Conservation (phyloP, 306 rosid species). For the Medicago arabica region DNA sequence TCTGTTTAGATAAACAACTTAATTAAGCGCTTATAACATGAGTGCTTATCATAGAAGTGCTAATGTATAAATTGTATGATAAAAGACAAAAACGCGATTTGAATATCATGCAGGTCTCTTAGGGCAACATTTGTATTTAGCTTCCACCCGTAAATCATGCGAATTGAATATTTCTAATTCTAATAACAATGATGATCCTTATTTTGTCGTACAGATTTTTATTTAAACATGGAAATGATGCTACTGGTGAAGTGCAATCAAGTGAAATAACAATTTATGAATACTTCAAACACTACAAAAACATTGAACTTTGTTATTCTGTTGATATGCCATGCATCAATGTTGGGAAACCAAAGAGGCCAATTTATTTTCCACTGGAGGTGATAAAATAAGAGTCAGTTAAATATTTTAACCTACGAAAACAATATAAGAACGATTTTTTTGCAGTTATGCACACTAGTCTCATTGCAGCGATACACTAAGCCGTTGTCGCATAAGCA, state of each 20-base stretch:
- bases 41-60: too few species aligned
- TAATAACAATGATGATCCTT: background rate
- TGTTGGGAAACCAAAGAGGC: constrained; percentile 56
- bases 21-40: too few species aligned
- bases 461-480: constrained; percentile 58
- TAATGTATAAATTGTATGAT: too few species aligned
- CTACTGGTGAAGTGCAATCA: constrained; percentile 38
- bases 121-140: background rate
- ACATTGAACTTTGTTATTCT: constrained; percentile 30
- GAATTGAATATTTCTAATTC: background rate
- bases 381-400: constrained; percentile 3
- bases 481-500: constrained; percentile 53
- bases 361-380: constrained; percentile 55
- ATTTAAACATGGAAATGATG: constrained; percentile 38
- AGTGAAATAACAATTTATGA: constrained; percentile 51
- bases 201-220: constrained; percentile 24
- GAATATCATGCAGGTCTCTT: too few species aligned
- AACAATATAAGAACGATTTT: background rate
- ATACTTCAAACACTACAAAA: constrained; percentile 36
- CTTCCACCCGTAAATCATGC: background rate
- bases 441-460: constrained; percentile 53
- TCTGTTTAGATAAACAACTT: too few species aligned
- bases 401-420: background rate
- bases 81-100: too few species aligned
- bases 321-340: constrained; percentile 61